These are phyloP conservation scores for Cladophialophora carrionii DNA, from an alignment of 2,329 filamentous ascomycete genomes.

Conservation along the genomic window DNA sequence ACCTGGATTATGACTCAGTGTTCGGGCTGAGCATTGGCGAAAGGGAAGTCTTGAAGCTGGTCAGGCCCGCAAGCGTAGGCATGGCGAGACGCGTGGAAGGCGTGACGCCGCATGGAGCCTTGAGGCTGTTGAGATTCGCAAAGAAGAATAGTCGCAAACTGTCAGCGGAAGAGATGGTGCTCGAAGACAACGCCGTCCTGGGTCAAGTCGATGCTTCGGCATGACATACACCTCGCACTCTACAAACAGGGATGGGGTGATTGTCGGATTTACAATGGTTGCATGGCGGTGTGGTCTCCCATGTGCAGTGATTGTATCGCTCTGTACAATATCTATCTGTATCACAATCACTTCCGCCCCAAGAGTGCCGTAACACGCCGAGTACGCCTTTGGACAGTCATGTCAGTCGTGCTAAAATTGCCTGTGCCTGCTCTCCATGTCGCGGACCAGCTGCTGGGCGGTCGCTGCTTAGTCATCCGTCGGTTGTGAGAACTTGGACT, in stretches of 20 bases:
- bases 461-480: slow-evolving; percentile 1
- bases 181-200: background rate
- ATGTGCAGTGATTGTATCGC: background rate
- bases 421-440: background rate
- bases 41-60: slow-evolving; percentile 68
- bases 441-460: background rate
- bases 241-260: background rate
- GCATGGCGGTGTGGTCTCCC: slow-evolving; percentile 7
- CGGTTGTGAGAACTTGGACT: background rate
- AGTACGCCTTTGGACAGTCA: background rate
- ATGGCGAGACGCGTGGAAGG: slow-evolving; percentile 89
- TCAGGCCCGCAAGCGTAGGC: slow-evolving; percentile 80
- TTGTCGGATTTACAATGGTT: background rate
- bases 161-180: slow-evolving; percentile 3
- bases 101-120: slow-evolving; percentile 53
- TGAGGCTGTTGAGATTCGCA: slow-evolving; percentile 51
- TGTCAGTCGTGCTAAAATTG: background rate
- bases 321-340: background rate
- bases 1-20: slow-evolving; percentile 75
- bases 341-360: background rate
- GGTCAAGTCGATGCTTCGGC: background rate
- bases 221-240: background rate
- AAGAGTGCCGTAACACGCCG: background rate
- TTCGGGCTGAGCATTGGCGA: slow-evolving; percentile 79
- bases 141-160: slow-evolving; percentile 36